phyloP scores from a whole-genome alignment of 805 yeast species.

The Metschnikowia koreensis region DNA sequence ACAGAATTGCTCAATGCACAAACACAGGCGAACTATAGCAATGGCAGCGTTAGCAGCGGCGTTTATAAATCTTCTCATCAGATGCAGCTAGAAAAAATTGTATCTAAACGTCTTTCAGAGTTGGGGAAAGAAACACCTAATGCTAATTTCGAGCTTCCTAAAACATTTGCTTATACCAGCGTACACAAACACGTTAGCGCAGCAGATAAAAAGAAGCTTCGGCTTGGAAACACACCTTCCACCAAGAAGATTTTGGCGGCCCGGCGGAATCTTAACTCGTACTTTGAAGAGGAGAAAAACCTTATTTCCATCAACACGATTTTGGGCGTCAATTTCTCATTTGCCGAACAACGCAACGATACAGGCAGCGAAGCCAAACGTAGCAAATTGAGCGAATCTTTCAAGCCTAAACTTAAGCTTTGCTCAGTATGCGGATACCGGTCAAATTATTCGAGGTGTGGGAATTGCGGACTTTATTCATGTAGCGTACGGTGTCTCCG shows the following conservation, averaged over 20 bases:
- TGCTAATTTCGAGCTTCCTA: slow-evolving; percentile 40
- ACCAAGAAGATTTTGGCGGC: slow-evolving; percentile 44
- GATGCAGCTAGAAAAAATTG: slow-evolving; percentile 39
- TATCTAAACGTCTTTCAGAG: slow-evolving; percentile 36
- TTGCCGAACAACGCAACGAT: slow-evolving; percentile 35
- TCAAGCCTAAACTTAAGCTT: slow-evolving; percentile 34
- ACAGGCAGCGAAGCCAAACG: slow-evolving; percentile 13
- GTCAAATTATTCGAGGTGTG: slow-evolving; percentile 39
- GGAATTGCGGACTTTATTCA: slow-evolving; percentile 37
- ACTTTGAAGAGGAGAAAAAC: slow-evolving; percentile 46
- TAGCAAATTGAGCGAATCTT: slow-evolving; percentile 16
- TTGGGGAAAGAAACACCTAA: slow-evolving; percentile 32
- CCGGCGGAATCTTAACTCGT: slow-evolving; percentile 41
- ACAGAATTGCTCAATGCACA: slow-evolving; percentile 44
- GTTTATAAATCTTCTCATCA: slow-evolving; percentile 43
- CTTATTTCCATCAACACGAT: slow-evolving; percentile 42
- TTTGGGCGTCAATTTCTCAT: slow-evolving; percentile 39
- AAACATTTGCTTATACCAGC: slow-evolving; percentile 36
- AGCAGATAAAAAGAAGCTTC: slow-evolving; percentile 24
- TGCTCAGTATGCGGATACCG: slow-evolving; percentile 43
- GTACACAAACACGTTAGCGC: slow-evolving; percentile 24
- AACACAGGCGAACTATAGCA: slow-evolving; percentile 31
- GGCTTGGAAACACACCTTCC: slow-evolving; percentile 44
- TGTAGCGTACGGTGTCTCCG: slow-evolving; percentile 42
- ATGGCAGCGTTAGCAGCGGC: slow-evolving; percentile 25